A percentile compares a stretch with the other conserved stretches of the same genome.
phyloP scores from a whole-genome alignment of 306 rosid species.

The Quercus variabilis region DNA sequence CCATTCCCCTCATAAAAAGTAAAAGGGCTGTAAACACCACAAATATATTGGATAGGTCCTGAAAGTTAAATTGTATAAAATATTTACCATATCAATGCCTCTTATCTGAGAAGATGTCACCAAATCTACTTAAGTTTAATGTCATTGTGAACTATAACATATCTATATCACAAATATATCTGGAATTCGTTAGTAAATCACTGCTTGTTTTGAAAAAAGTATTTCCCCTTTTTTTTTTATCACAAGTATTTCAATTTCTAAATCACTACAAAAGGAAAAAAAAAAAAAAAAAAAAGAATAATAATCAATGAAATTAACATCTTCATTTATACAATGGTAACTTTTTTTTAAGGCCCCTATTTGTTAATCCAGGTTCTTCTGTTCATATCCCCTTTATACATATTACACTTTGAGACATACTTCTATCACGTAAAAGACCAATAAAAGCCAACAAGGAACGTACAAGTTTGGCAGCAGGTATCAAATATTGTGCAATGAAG shows the following conservation, averaged over 20 bases:
- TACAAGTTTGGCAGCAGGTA: neutral
- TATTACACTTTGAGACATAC: neutral
- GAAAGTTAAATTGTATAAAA: neutral
- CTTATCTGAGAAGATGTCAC: neutral
- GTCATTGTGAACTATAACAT: neutral
- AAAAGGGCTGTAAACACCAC: neutral
- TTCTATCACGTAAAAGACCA: neutral
- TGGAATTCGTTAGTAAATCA: neutral
- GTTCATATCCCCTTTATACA: neutral
- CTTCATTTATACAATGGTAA: neutral
- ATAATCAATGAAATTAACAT: neutral
- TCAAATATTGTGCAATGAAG: constrained; percentile 4
- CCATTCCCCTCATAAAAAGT: neutral
- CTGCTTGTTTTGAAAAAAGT: neutral
- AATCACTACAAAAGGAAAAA: neutral
- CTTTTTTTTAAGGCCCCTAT: neutral
- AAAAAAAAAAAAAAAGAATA: neutral
- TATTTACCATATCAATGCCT: neutral
- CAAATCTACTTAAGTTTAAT: neutral
- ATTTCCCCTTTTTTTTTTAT: neutral
- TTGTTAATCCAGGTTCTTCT: neutral
- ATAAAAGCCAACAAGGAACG: neutral
- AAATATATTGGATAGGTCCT: neutral
- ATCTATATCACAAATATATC: neutral
- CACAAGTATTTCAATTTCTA: neutral